phyloP scores from a whole-genome alignment of 2,329 filamentous ascomycete species.

The Kalaharituber pfeilii region DNA sequence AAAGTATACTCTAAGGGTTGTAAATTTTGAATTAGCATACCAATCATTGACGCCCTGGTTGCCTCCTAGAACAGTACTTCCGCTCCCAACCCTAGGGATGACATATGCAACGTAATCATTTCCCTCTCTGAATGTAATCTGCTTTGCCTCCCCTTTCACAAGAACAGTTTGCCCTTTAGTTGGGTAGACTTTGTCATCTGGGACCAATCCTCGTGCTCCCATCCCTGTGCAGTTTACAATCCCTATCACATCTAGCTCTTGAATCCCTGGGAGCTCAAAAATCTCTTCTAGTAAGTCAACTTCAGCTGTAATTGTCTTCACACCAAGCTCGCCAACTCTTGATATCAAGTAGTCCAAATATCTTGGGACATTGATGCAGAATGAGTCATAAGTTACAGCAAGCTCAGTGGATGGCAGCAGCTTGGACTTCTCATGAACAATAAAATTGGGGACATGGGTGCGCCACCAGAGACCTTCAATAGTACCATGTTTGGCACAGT shows the following conservation, averaged over 20 bases:
- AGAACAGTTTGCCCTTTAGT: constrained; percentile 32
- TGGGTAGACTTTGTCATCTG: constrained; percentile 27
- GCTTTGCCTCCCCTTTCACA: constrained; percentile 26
- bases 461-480: constrained; percentile 27
- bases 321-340: constrained; percentile 9
- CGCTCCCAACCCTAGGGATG: constrained; percentile 28
- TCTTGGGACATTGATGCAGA: constrained; percentile 27
- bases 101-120: constrained; percentile 29
- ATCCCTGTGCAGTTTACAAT: constrained; percentile 31
- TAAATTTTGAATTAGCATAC: constrained; percentile 15
- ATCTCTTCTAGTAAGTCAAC: constrained; percentile 13
- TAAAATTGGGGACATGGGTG: constrained; percentile 23
- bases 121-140: constrained; percentile 19
- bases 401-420: constrained; percentile 18
- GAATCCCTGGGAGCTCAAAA: constrained; percentile 12
- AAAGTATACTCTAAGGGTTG: too few relatives aligned
- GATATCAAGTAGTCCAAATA: constrained; percentile 25
- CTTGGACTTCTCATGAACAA: constrained; percentile 4
- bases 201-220: constrained; percentile 26
- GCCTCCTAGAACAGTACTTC: constrained; percentile 29
- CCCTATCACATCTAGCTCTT: constrained; percentile 22
- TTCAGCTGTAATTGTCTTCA: constrained; percentile 12
- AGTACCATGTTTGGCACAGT: constrained; percentile 7
- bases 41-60: constrained; percentile 28
- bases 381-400: constrained; percentile 25